Evolutionary conservation across 1,139 yeast genomes (phyloP), one percentile per base, ranked within the genome.

Genomic region (Citeromyces siamensis): DNA sequence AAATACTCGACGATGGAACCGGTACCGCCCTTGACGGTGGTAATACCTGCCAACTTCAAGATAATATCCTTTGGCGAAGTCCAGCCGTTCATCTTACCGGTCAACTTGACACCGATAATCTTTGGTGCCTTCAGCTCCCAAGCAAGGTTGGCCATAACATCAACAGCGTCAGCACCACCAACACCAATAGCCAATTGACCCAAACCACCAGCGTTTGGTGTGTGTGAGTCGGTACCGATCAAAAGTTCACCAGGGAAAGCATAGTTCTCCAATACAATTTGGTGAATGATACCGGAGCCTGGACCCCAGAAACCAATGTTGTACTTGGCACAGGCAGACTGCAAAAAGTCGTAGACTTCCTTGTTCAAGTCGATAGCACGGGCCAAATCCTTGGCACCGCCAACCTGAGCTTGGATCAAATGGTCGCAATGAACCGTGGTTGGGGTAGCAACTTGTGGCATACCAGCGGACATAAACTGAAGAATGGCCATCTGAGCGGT

Each of bases 221-320:
- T 88, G 57, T 90, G 97, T 4, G 95, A 84, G 60, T 88, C 97
- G 18, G 97, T 88, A 49, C 97, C 97, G 42, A 88, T 66, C 94
- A 88, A 83, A 86, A 88, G 77, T 44, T 83, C 66, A 49, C 97
- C 97, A 23, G 97, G 97, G 37, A 84, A 90, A 35, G 94, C 76
- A 60, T 82, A 90, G 65, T 90, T 90, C 60, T 90, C 98, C 49
- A 90, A 68, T 28, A 90, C 95, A 49, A 90, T 90, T 63, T 90
- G 98, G 61, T 90, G 98, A 50, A 90, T 90, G 50, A 90, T 90
- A 52, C 98, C 98, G 9, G 96, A 86, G 61, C 97, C 97, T 60
- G 98, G 97, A 62, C 83, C 84, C 98, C 98, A 90, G 86, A 90
- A 90, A 63, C 96, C 96, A 64, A 90, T 83, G 75, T 86, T 83